Conservation (phyloP, 106 monocot species). For the Allium fistulosum region DNA sequence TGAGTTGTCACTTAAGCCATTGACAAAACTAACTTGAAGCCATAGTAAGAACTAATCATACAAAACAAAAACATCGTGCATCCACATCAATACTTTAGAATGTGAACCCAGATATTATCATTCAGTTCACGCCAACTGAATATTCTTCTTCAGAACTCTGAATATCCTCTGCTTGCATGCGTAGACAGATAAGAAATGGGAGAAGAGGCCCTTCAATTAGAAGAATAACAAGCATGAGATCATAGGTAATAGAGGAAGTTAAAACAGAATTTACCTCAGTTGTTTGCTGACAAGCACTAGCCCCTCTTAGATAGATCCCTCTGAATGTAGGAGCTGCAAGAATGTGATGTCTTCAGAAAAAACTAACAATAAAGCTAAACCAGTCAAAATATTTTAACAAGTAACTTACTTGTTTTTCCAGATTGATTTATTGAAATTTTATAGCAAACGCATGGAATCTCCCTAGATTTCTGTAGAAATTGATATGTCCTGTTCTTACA, state of each 20-base stretch:
- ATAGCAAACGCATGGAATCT: slow-evolving; percentile 58
- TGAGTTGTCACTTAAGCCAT: too few species aligned
- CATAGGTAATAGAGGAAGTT: background rate
- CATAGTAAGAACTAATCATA: too few species aligned
- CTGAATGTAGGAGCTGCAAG: slow-evolving; percentile 62
- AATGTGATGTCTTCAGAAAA: background rate
- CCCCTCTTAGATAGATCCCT: slow-evolving; percentile 86
- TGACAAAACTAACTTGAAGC: too few species aligned
- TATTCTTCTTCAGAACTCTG: too few species aligned
- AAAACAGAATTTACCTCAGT: slow-evolving; percentile 49
- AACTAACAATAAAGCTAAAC: background rate
- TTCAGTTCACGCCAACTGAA: too few species aligned
- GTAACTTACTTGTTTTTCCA: slow-evolving; percentile 73
- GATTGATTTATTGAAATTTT: slow-evolving; percentile 46
- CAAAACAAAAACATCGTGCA: too few species aligned
- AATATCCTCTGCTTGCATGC: too few species aligned
- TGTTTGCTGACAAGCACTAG: slow-evolving; percentile 44
- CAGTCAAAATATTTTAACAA: background rate
- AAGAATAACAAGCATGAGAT: background rate
- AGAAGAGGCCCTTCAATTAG: too few species aligned
- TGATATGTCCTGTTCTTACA: slow-evolving; percentile 59
- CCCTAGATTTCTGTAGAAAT: slow-evolving; percentile 53
- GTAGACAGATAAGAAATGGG: too few species aligned
- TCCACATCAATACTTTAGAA: too few species aligned
- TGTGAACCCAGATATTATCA: too few species aligned